phyloP scores from a whole-genome alignment of 2,329 filamentous ascomycete species.

The Paracoccidioides lutzii region DNA sequence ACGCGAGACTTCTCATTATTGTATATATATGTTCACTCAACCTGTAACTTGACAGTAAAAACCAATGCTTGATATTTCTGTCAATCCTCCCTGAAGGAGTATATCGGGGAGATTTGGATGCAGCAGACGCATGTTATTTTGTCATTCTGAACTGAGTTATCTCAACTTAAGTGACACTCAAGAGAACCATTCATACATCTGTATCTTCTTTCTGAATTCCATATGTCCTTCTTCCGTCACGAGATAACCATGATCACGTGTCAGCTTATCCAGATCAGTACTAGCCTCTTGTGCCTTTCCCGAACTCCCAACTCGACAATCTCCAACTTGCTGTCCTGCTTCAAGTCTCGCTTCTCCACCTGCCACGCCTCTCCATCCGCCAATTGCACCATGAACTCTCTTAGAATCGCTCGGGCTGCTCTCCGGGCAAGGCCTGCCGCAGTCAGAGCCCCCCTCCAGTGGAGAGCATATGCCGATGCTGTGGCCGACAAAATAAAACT shows the following conservation, averaged over 20 bases:
- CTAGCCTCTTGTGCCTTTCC: slow-evolving; percentile 1
- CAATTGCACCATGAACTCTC: slow-evolving; percentile 63
- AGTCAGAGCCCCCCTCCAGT: slow-evolving; percentile 63
- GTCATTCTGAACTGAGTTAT: too few relatives aligned
- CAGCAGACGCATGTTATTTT: too few relatives aligned
- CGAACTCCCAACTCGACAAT: slow-evolving; percentile 2
- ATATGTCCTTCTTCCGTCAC: too few relatives aligned
- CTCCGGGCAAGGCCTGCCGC: slow-evolving; percentile 68
- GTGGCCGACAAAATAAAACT: slow-evolving; percentile 94
- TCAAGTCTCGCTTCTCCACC: slow-evolving; percentile 2
- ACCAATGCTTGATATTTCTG: too few relatives aligned
- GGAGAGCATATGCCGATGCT: slow-evolving; percentile 82
- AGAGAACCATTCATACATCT: too few relatives aligned
- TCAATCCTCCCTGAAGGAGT: too few relatives aligned
- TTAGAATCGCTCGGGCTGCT: slow-evolving; percentile 83
- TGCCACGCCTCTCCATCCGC: slow-evolving; percentile 12
- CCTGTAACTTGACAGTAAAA: too few relatives aligned
- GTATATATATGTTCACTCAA: too few relatives aligned
- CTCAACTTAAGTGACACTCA: too few relatives aligned
- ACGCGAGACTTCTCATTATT: too few relatives aligned
- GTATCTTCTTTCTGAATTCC: too few relatives aligned
- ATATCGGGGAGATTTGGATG: too few relatives aligned
- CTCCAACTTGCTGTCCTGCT: slow-evolving; percentile 7
- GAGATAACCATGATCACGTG: neutral
- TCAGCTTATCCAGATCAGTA: neutral